Conservation (phyloP, 768 basidiomycete species). For the Podaxis sp. region DNA sequence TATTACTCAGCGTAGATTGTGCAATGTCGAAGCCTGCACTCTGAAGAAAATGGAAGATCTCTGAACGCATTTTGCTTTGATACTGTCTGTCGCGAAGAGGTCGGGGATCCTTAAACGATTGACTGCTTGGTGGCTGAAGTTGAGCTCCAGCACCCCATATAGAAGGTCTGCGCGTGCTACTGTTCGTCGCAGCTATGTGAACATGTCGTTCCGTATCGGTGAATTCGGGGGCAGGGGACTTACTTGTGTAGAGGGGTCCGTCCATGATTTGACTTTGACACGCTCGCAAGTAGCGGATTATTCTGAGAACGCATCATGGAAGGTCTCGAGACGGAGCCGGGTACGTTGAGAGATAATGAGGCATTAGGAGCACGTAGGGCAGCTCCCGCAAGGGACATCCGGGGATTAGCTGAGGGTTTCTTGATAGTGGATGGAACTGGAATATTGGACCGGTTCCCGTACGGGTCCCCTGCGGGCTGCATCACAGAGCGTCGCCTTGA, state of each 20-base stretch:
- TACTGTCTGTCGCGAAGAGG: conserved; percentile 76
- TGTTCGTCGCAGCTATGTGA: conserved; percentile 21
- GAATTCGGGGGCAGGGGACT: conserved; percentile 21
- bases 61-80: conserved; percentile 72
- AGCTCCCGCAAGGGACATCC: conserved; percentile 76
- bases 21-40: conserved; percentile 64
- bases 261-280: conserved; percentile 62
- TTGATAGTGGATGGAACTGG: conserved; percentile 76
- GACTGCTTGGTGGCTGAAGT: conserved; percentile 49
- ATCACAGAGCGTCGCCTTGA: conserved; percentile 55
- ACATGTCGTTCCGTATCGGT: background rate
- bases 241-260: conserved; percentile 76
- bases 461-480: conserved; percentile 49
- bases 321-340: conserved; percentile 51
- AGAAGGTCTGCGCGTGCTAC: conserved; percentile 76
- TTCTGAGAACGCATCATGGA: conserved; percentile 72
- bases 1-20: conserved; percentile 66
- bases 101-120: conserved; percentile 68
- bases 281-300: conserved; percentile 70
- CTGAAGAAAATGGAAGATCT: conserved; percentile 72
- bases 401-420: conserved; percentile 54
- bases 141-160: conserved; percentile 59
- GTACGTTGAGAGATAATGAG: conserved; percentile 35
- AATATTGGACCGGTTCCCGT: conserved; percentile 61
- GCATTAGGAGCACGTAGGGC: conserved; percentile 56